Base-by-base conservation (phyloP, 2,329 filamentous ascomycete genomes). In the Ceratocystis papillata region DNA sequence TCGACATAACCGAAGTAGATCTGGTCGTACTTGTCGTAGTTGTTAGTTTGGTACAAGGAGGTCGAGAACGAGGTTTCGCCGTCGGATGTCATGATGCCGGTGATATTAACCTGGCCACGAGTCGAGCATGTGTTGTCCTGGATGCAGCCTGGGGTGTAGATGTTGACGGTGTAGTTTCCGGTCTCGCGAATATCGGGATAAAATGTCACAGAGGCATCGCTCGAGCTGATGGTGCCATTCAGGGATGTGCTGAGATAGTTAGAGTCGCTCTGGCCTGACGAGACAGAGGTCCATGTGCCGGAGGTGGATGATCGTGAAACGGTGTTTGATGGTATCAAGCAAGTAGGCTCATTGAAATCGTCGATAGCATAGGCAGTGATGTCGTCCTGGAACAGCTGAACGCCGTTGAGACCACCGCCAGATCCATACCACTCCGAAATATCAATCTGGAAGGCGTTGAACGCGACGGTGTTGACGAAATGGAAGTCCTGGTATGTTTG, bases 1-100 rank as follows among this genome's bases (percentile, higher is more conserved):
- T 97, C 90, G 65, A 99, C 85, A 70, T 85, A 85, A 60, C 92
- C 94, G 70, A 87, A 88, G 76, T 91, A 96, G 67, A 99, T 86
- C 70, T 89, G 86, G 73, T 99, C 94, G 73, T 96, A 97, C 76
- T 99, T 99, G 79, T 97, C 93, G 74, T 87, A 95, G 73, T 95
- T 83, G 76, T 99, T 99, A 20, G 92, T 96, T 75, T 99, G 94
- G 73, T 83, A 95, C 6, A 96, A 77, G 0, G 83, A 81, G 0
- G 80, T 83, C 33, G 83, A 80, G 67, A 86, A 79, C 45, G 75
- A 73, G 63, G 77, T 70, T 71, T 75, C 72, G 66, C 76, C 72
- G 73, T 79, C 72, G 70, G 78, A 76, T 2, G 84, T 82, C 78
- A 94, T 85, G 28, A 80, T 81, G 44, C 86, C 89, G 1, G 88